phyloP scores from a whole-genome alignment of 73 alveolate genomes.

The Tetrahymena elliotti region DNA sequence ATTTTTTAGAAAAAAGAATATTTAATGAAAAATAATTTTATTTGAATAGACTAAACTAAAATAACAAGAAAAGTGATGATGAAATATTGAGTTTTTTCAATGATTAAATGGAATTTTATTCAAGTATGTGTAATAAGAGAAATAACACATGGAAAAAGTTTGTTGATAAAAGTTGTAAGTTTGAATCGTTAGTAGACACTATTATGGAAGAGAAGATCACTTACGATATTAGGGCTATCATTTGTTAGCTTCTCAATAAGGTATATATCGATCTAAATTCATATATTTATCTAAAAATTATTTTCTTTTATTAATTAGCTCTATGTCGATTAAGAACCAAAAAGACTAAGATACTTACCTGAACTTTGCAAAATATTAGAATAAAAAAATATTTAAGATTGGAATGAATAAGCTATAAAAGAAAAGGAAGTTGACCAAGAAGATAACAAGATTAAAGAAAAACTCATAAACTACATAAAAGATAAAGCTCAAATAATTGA shows the following conservation, averaged over 20 bases:
- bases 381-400: background rate
- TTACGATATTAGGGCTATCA: constrained; percentile 33
- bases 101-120: constrained; percentile 28
- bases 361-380: constrained; percentile 29
- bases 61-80: background rate
- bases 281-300: background rate
- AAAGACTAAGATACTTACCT: constrained; percentile 28
- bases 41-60: background rate
- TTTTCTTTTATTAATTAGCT: background rate
- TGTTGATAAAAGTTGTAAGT: constrained; percentile 9
- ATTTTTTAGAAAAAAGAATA: background rate
- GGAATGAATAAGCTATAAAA: background rate
- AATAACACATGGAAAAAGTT: constrained; percentile 42
- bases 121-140: constrained; percentile 36
- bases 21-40: background rate
- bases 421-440: constrained; percentile 10
- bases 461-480: constrained; percentile 7
- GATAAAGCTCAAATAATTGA: background rate
- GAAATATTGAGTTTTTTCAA: constrained; percentile 3
- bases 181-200: constrained; percentile 3
- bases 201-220: constrained; percentile 13
- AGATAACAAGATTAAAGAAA: background rate
- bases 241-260: constrained; percentile 24
- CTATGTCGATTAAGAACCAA: constrained; percentile 36
- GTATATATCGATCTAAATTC: background rate